These are phyloP conservation scores for Thielaviopsis ethacetica DNA, from an alignment of 2,329 filamentous ascomycete species.

Conservation along the genomic window DNA sequence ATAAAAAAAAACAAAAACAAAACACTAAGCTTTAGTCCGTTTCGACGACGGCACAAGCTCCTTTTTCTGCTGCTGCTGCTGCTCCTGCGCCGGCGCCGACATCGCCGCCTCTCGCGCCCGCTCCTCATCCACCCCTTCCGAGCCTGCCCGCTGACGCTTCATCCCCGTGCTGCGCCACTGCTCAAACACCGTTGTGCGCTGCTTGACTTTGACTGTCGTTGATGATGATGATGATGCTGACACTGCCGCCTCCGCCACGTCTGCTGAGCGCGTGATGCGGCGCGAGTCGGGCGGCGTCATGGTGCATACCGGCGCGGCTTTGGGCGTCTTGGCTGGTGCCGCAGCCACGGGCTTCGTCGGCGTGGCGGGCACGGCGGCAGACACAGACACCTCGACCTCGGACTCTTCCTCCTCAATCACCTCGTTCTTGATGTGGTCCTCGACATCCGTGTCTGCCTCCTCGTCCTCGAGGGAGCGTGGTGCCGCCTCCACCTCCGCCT, in stretches of 20 bases:
- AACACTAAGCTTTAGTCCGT: neutral
- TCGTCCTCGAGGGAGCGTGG: slow-evolving; percentile 35
- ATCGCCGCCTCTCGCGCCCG: neutral
- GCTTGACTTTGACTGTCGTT: slow-evolving; percentile 37
- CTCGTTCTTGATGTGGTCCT: slow-evolving; percentile 27
- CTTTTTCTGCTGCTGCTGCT: neutral
- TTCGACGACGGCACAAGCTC: neutral
- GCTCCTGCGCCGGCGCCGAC: neutral
- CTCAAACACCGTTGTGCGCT: slow-evolving; percentile 13
- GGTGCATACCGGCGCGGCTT: slow-evolving; percentile 38
- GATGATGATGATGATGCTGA: slow-evolving; percentile 37
- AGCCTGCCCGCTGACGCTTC: slow-evolving; percentile 27
- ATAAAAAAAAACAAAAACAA: neutral
- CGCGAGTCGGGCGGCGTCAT: slow-evolving; percentile 46
- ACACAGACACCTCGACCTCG: slow-evolving; percentile 13
- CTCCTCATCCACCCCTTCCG: slow-evolving; percentile 10
- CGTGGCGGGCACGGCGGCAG: slow-evolving; percentile 16
- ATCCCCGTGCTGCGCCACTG: slow-evolving; percentile 17
- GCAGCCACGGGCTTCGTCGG: slow-evolving; percentile 20
- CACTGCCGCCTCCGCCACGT: slow-evolving; percentile 30
- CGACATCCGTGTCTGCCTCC: slow-evolving; percentile 42
- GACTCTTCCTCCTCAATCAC: slow-evolving; percentile 13
- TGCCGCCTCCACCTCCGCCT: too few relatives aligned
- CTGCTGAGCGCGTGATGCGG: slow-evolving; percentile 39
- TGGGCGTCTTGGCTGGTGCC: slow-evolving; percentile 27